phyloP scores from a whole-genome alignment of 495 filamentous ascomycete genomes.

The Talaromyces trachyspermus region DNA sequence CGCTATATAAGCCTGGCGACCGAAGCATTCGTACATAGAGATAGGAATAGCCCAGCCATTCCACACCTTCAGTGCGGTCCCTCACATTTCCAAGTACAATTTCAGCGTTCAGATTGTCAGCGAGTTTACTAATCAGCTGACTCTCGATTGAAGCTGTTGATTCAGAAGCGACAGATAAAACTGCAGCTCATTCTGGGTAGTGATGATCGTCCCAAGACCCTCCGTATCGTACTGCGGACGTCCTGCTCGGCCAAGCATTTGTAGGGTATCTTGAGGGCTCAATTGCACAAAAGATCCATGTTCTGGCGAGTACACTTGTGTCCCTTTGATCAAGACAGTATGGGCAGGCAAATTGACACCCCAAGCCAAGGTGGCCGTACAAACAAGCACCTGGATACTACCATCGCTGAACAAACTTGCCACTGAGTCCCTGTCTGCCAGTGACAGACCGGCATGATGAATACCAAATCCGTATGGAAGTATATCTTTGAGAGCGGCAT shows the following conservation, averaged over 20 bases:
- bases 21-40: constrained; percentile 96
- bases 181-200: constrained; percentile 85
- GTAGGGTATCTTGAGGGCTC: constrained; percentile 93
- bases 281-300: constrained; percentile 98
- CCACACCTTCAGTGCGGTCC: constrained; percentile 87
- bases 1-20: constrained; percentile 91
- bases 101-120: constrained; percentile 95
- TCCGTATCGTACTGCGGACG: constrained; percentile 96
- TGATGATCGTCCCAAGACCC: constrained; percentile 98
- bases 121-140: constrained; percentile 86
- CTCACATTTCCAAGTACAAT: constrained; percentile 94
- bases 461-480: constrained; percentile 96
- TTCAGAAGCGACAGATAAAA: constrained; percentile 96
- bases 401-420: constrained; percentile 91
- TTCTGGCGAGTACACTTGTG: constrained; percentile 95
- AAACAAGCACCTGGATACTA: constrained; percentile 89
- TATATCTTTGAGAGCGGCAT: constrained; percentile 87
- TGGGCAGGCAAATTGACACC: constrained; percentile 93
- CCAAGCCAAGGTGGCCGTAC: constrained; percentile 93
- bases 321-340: constrained; percentile 95
- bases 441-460: constrained; percentile 94
- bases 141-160: constrained; percentile 97
- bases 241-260: constrained; percentile 97
- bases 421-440: constrained; percentile 86
- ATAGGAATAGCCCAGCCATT: constrained; percentile 98